These are phyloP conservation scores for Wickerhamomyces bovis DNA, from an alignment of 805 yeast species.

Conservation along the genomic window DNA sequence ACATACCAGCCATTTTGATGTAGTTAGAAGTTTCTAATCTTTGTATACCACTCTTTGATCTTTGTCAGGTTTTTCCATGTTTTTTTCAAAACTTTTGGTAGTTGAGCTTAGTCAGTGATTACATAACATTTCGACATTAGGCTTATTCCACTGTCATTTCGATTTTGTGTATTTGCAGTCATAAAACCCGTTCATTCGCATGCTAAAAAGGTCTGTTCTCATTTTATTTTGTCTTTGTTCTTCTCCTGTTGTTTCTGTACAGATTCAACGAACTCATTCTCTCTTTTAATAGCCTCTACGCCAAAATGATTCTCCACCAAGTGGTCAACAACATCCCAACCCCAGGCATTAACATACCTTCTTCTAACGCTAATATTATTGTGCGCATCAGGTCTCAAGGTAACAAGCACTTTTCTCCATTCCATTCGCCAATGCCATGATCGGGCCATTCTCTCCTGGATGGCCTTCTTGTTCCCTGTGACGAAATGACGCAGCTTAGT, in stretches of 20 bases:
- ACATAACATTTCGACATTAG: not conserved
- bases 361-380: slow-evolving; percentile 88
- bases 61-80: not conserved
- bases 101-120: not conserved
- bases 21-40: not conserved
- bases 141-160: too few species aligned
- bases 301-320: slow-evolving; percentile 50
- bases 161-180: not conserved
- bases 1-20: not conserved
- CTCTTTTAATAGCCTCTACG: slow-evolving; percentile 5
- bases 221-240: too few species aligned
- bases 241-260: slow-evolving; percentile 26
- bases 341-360: slow-evolving; percentile 86
- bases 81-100: not conserved
- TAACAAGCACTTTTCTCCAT: slow-evolving; percentile 90
- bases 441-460: slow-evolving; percentile 73
- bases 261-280: slow-evolving; percentile 1
- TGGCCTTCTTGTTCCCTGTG: slow-evolving; percentile 11
- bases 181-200: not conserved
- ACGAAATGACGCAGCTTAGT: slow-evolving; percentile 1
- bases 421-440: slow-evolving; percentile 77
- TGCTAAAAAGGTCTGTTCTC: too few species aligned
- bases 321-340: slow-evolving; percentile 91
- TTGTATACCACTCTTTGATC: not conserved
- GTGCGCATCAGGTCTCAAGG: slow-evolving; percentile 88